Base-by-base conservation (phyloP, 2,329 filamentous ascomycete species). In the Cordyceps tenuipes region DNA sequence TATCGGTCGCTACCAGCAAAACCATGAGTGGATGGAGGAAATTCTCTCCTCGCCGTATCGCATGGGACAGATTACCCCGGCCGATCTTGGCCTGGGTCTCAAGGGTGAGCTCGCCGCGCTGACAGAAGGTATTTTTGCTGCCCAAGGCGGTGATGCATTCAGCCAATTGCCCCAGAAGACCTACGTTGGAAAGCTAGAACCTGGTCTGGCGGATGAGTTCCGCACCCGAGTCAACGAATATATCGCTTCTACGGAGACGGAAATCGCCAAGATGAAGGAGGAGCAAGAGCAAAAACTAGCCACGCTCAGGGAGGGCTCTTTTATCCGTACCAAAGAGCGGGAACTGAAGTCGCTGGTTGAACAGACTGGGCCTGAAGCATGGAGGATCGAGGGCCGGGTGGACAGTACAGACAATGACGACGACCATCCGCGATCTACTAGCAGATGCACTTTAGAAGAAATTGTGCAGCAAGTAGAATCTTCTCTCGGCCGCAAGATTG, bases 21-120 rank as follows among this genome's bases (percentile, higher is more conserved):
- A 99, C 68, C 93, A 99, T 68, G 91, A 96, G 72, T 97, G 93
- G 94, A 96, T 99, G 90, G 94, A 97, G 69, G 93, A 99, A 74
- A 87, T 99, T 31, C 83, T 97, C 58, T 90, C 89, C 0, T 97
- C 93, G 1, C 91, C 92, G 0, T 97, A 96, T 70, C 82, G 88
- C 26, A 88, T 93, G 63, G 83, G 82, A 54, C 90, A 95, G 70
- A 96, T 99, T 61, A 84, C 87, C 9, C 91, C 93, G 0, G 85
- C 91, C 3, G 92, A 96, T 70, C 82, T 97, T 39, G 91, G 91
- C 0, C 78, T 97, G 10, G 94, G 94, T 4, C 81, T 89, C 55
- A 89, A 87, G 72, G 94, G 94, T 43, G 89, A 92, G 72, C 79
- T 99, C 21, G 86, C 89, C 26, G 80, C 83, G 0, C 76, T 97